These are phyloP conservation scores for Amanita polypyramis DNA, from an alignment of 768 basidiomycete genomes.

Conservation along the genomic window DNA sequence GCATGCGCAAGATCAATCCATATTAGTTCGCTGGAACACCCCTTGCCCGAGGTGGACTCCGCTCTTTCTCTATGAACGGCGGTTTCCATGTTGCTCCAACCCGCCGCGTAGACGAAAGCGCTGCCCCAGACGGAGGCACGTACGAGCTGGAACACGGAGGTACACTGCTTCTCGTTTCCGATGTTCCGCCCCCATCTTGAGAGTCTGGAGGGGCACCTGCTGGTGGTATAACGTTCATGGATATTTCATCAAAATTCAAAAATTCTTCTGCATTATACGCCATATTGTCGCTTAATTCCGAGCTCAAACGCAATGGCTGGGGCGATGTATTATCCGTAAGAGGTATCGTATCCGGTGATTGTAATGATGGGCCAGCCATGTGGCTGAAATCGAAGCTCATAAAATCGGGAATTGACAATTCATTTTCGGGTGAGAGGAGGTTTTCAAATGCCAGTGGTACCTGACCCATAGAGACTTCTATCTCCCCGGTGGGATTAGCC, in stretches of 20 bases:
- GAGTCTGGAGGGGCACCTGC: conserved; percentile 8
- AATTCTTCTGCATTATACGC: conserved; percentile 24
- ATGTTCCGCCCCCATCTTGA: conserved; percentile 10
- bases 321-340: conserved; percentile 14
- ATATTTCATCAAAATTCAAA: conserved; percentile 23
- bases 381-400: conserved; percentile 13
- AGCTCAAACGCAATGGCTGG: conserved; percentile 6
- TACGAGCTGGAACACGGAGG: conserved; percentile 22
- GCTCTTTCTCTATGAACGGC: conserved; percentile 14
- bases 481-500: conserved; percentile 23
- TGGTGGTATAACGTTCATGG: conserved; percentile 3
- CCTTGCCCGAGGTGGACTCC: conserved; percentile 19
- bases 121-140: conserved; percentile 45
- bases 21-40: conserved; percentile 15
- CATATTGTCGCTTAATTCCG: conserved; percentile 9
- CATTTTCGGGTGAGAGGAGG: conserved; percentile 9
- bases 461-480: conserved; percentile 26
- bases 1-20: conserved; percentile 12
- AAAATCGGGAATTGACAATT: conserved; percentile 14
- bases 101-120: conserved; percentile 37
- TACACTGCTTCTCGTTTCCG: conserved; percentile 9
- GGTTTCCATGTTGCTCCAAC: conserved; percentile 43
- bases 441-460: conserved; percentile 7
- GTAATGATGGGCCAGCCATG: conserved; percentile 9
- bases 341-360: conserved; percentile 3